Evolutionary conservation across 1,284 basidiomycete species (phyloP).

Genomic region (Ustilago bromivora): DNA sequence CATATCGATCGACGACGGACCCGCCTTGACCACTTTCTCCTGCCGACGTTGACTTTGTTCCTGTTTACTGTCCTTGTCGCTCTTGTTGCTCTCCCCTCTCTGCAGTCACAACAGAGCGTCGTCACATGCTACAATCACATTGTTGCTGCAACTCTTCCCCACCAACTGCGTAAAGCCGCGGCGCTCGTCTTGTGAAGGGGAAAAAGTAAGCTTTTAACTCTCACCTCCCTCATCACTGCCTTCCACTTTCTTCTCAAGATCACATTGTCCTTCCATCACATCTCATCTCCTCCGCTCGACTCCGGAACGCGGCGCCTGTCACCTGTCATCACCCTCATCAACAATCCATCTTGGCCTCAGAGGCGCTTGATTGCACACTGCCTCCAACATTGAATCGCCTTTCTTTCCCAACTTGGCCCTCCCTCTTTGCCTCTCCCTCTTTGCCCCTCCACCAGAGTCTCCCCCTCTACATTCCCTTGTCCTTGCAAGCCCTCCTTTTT

Average conservation of each 20-base stretch:
- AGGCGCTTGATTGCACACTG: background rate
- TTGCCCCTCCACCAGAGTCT: too few relatives aligned
- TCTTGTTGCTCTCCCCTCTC: conserved; percentile 1
- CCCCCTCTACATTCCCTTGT: too few relatives aligned
- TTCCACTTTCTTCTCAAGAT: conserved; percentile 31
- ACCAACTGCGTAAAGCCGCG: conserved; percentile 24
- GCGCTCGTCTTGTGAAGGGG: background rate
- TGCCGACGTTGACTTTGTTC: background rate
- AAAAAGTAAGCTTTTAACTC: conserved; percentile 30
- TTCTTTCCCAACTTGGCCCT: conserved; percentile 2
- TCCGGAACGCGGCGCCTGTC: conserved; percentile 7
- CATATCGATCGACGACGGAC: conserved; percentile 3
- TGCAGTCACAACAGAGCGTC: conserved; percentile 14
- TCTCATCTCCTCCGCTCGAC: conserved; percentile 8
- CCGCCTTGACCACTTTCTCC: background rate
- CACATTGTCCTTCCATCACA: conserved; percentile 23
- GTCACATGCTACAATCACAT: conserved; percentile 33
- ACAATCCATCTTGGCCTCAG: background rate
- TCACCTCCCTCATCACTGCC: conserved; percentile 9
- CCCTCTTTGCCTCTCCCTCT: background rate
- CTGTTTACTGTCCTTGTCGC: background rate
- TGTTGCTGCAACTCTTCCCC: conserved; percentile 17
- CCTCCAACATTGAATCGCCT: conserved; percentile 7
- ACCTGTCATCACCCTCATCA: conserved; percentile 23
- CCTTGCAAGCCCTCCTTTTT: background rate